Evolutionary conservation across 192 early-diverging fungal genomes (phyloP).

Genomic region (Backusella parvicylindrica): DNA sequence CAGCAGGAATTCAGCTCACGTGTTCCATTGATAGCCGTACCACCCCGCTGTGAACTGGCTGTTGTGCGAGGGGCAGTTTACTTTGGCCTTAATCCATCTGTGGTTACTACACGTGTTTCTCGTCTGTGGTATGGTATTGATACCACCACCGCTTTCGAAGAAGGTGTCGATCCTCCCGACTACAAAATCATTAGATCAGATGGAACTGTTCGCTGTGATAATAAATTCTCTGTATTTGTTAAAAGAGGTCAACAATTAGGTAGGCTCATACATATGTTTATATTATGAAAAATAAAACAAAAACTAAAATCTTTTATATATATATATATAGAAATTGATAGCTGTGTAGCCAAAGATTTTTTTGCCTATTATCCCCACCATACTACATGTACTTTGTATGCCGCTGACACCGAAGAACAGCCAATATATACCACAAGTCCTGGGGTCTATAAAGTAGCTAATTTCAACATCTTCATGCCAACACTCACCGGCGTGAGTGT

Average conservation of each 20-base stretch:
- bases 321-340: conserved; percentile 38
- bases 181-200: conserved; percentile 46
- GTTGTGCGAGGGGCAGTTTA: conserved; percentile 54
- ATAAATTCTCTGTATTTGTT: conserved; percentile 46
- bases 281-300: neutral
- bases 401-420: conserved; percentile 36
- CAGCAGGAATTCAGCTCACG: conserved; percentile 42
- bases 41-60: conserved; percentile 51
- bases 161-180: conserved; percentile 45
- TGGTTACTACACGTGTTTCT: conserved; percentile 49
- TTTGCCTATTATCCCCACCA: conserved; percentile 43
- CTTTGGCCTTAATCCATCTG: conserved; percentile 49
- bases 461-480: conserved; percentile 40
- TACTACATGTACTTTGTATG: conserved; percentile 40
- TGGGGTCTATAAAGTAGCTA: conserved; percentile 38
- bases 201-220: conserved; percentile 45
- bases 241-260: conserved; percentile 33
- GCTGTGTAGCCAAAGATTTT: conserved; percentile 36
- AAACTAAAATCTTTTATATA: neutral
- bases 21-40: conserved; percentile 51
- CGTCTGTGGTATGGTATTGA: conserved; percentile 52
- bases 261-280: neutral
- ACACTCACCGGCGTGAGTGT: conserved; percentile 33
- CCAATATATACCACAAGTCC: conserved; percentile 33
- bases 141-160: conserved; percentile 47